phyloP scores from a whole-genome alignment of 306 rosid species.

The Macrotyloma uniflorum region DNA sequence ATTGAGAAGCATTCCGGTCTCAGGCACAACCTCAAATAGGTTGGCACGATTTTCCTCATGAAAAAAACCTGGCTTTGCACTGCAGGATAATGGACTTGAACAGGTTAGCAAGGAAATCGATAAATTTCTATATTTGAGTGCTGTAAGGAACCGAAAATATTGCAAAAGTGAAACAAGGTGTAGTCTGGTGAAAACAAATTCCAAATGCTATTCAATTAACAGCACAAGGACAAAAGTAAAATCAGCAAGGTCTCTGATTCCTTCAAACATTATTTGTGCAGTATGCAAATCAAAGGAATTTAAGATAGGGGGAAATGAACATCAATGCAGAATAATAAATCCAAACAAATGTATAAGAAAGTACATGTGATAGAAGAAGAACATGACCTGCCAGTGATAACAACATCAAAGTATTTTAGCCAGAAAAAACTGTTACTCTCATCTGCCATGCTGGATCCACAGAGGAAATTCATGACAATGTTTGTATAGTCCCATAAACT shows the following conservation, averaged over 20 bases:
- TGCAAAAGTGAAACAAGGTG: no score
- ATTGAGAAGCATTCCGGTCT: slow-evolving; percentile 90
- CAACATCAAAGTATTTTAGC: slow-evolving; percentile 92
- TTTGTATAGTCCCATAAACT: slow-evolving; percentile 99
- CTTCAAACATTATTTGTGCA: slow-evolving; percentile 15
- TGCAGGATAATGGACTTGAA: slow-evolving; percentile 46
- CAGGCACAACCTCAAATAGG: slow-evolving; percentile 87
- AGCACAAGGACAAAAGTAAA: slow-evolving; percentile 16
- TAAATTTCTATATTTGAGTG: slow-evolving; percentile 13
- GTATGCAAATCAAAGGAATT: slow-evolving; percentile 15
- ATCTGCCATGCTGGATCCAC: slow-evolving; percentile 52
- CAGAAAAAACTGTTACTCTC: slow-evolving; percentile 68
- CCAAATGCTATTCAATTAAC: slow-evolving; percentile 29
- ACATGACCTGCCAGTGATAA: slow-evolving; percentile 90
- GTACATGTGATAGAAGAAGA: slow-evolving; percentile 27
- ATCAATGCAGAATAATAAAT: slow-evolving; percentile 12
- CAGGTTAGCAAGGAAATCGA: slow-evolving; percentile 38
- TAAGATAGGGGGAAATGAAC: slow-evolving; percentile 14
- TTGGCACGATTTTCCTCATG: slow-evolving; percentile 87
- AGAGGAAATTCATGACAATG: slow-evolving; percentile 92
- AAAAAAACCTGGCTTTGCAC: slow-evolving; percentile 98
- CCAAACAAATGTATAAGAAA: slow-evolving; percentile 32
- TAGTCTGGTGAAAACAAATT: slow-evolving; percentile 29
- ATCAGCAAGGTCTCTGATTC: neutral
- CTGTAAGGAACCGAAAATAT: slow-evolving; percentile 11